Evolutionary conservation across 768 basidiomycete species (phyloP).

Genomic region (Exidia glandulosa): DNA sequence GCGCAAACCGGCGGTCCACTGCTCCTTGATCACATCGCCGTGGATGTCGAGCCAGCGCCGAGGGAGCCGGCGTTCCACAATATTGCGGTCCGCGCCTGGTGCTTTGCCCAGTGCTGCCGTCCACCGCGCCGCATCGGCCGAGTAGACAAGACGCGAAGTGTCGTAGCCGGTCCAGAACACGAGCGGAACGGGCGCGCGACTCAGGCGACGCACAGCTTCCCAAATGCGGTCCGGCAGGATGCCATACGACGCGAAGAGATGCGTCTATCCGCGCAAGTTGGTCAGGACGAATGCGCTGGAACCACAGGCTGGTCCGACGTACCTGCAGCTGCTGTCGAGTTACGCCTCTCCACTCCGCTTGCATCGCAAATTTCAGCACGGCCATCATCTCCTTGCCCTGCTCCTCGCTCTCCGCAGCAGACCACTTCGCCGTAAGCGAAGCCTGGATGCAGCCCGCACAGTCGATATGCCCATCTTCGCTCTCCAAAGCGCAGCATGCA

Average conservation of each 20-base stretch:
- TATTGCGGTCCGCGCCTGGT: slow-evolving; percentile 33
- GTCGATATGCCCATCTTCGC: slow-evolving; percentile 14
- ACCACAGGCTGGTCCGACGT: no score
- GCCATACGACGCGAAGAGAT: neutral
- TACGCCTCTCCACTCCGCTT: slow-evolving; percentile 16
- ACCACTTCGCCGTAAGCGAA: slow-evolving; percentile 9
- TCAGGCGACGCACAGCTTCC: neutral
- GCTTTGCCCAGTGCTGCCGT: slow-evolving; percentile 4
- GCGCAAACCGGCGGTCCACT: slow-evolving; percentile 62
- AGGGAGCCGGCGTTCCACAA: slow-evolving; percentile 41
- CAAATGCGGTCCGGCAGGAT: neutral
- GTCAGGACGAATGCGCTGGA: neutral
- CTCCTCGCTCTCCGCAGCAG: slow-evolving; percentile 8
- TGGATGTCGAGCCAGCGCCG: slow-evolving; percentile 68
- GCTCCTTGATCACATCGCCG: slow-evolving; percentile 46
- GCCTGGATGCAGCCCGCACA: slow-evolving; percentile 21
- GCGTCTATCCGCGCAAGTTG: slow-evolving; percentile 6
- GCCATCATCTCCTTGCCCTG: slow-evolving; percentile 12
- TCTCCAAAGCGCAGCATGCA: slow-evolving; percentile 37
- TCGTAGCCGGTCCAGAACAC: slow-evolving; percentile 60
- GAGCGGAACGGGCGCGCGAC: slow-evolving; percentile 30
- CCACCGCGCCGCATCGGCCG: slow-evolving; percentile 21
- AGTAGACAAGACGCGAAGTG: slow-evolving; percentile 44
- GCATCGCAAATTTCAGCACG: slow-evolving; percentile 10
- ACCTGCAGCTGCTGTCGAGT: slow-evolving; percentile 21